Conservation (phyloP, 495 filamentous ascomycete genomes). For the Penicillium lagena region DNA sequence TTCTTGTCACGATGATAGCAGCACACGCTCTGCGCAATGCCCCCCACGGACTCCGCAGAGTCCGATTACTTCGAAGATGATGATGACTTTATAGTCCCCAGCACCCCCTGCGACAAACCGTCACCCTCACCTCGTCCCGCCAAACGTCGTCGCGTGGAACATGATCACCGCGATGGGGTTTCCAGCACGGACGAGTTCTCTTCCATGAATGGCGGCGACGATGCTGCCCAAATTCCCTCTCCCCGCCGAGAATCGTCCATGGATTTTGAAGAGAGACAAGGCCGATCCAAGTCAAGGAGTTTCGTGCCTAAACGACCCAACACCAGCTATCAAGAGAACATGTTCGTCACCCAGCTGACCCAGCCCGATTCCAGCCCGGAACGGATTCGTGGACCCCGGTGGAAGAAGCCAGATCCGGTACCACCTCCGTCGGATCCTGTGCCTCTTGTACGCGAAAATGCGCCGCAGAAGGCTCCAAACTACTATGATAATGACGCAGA, state of each 20-base stretch:
- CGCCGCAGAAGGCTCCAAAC: neutral
- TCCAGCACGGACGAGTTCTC: constrained; percentile 13
- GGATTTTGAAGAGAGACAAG: constrained; percentile 15
- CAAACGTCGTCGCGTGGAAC: constrained; percentile 32
- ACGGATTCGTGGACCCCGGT: constrained; percentile 45
- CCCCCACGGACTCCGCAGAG: constrained; percentile 9
- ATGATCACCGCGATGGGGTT: neutral
- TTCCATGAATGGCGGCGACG: constrained; percentile 8
- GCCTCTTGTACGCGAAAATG: neutral
- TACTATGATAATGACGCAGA: constrained; percentile 27
- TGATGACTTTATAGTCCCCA: constrained; percentile 27
- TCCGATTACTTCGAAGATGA: constrained; percentile 19
- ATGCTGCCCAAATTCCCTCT: constrained; percentile 9
- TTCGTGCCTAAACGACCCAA: constrained; percentile 34
- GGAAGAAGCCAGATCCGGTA: constrained; percentile 37
- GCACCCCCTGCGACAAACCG: constrained; percentile 6
- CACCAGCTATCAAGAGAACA: constrained; percentile 36
- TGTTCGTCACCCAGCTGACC: constrained; percentile 48
- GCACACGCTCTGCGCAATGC: constrained; percentile 7
- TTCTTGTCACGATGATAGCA: neutral
- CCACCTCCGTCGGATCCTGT: constrained; percentile 7
- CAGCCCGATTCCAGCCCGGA: constrained; percentile 45
- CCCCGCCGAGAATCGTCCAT: constrained; percentile 6
- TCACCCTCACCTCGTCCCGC: constrained; percentile 17
- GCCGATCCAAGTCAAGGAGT: constrained; percentile 34